Conservation (phyloP, 257 asterid species). For the Nicotiana undulata region DNA sequence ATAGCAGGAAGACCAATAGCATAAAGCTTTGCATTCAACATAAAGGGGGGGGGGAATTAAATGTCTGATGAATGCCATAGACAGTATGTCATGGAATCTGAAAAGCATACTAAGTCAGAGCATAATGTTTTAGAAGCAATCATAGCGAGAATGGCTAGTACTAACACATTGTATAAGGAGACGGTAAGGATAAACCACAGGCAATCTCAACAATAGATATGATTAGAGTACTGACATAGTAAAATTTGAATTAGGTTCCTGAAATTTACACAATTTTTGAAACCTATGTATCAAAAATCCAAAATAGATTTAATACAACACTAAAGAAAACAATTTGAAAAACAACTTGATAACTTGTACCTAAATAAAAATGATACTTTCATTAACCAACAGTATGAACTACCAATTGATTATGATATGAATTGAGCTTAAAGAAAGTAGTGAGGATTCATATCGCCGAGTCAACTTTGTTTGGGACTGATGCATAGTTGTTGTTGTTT, state of each 20-base stretch:
- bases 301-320: not conserved
- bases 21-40: not conserved
- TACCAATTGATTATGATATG: not conserved
- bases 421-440: too few relatives aligned
- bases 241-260: not conserved
- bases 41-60: not conserved
- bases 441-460: too few relatives aligned
- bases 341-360: not conserved
- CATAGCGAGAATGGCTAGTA: not conserved
- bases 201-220: not conserved
- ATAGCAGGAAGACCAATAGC: not conserved
- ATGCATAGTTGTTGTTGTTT: too few relatives aligned
- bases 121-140: not conserved
- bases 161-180: not conserved
- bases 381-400: not conserved
- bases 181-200: not conserved
- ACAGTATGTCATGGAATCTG: not conserved
- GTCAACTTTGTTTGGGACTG: too few relatives aligned
- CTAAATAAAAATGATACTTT: not conserved
- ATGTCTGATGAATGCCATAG: not conserved
- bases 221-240: not conserved
- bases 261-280: too few relatives aligned
- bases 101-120: not conserved
- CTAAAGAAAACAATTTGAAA: not conserved
- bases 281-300: not conserved